These are phyloP conservation scores for Arachis hypogaea DNA, from an alignment of 306 rosid species.

Conservation along the genomic window DNA sequence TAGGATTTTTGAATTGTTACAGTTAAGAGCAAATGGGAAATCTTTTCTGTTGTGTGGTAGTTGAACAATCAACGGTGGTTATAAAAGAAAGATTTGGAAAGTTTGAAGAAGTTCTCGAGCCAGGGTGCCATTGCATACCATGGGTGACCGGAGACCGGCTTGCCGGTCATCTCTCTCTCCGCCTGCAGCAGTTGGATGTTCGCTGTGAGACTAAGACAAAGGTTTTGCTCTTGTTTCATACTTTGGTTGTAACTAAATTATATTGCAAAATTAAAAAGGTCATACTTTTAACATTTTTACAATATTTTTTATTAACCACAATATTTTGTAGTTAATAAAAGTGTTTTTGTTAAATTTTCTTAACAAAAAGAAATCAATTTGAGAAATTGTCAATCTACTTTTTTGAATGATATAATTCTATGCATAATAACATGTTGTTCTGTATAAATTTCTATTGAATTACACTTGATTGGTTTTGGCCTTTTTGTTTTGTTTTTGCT, in stretches of 20 bases:
- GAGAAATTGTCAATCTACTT: too few relatives aligned
- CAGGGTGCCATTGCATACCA: conserved; percentile 95
- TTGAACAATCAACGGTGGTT: conserved; percentile 81
- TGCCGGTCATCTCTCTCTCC: conserved; percentile 83
- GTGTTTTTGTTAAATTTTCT: too few relatives aligned
- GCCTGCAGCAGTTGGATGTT: conserved; percentile 88
- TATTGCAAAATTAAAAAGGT: too few relatives aligned
- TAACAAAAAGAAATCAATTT: too few relatives aligned
- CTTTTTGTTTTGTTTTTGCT: conserved; percentile 39
- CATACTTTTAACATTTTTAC: neutral
- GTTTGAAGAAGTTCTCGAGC: conserved; percentile 76
- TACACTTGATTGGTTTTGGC: conserved; percentile 33
- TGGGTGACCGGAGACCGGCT: conserved; percentile 73
- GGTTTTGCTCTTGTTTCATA: conserved; percentile 52
- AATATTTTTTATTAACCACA: neutral
- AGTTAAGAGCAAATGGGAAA: conserved; percentile 73
- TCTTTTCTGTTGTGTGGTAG: conserved; percentile 70
- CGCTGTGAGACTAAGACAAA: conserved; percentile 94
- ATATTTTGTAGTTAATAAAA: too few relatives aligned
- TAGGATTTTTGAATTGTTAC: conserved; percentile 24
- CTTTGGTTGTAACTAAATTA: conserved; percentile 18
- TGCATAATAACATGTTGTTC: too few relatives aligned
- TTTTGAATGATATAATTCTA: too few relatives aligned
- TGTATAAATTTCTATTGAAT: neutral
- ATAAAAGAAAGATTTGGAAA: conserved; percentile 77